Percentiles rank a stretch among this genome's conserved stretches.
These are phyloP conservation scores for Cymodocea nodosa DNA, from an alignment of 116 monocot genomes.

Conservation along the genomic window DNA sequence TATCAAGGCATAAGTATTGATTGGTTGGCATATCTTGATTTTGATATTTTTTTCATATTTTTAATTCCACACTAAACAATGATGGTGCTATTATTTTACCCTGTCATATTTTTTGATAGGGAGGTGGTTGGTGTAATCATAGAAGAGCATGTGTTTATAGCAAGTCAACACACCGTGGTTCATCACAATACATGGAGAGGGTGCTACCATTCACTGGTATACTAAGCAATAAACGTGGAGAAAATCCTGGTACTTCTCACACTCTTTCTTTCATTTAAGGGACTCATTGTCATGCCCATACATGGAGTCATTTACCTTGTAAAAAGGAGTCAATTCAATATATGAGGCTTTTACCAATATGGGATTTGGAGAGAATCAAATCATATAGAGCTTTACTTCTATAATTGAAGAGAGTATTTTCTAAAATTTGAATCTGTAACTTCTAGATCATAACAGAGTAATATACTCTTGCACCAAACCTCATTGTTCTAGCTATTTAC, in stretches of 20 bases:
- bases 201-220: conserved; percentile 50
- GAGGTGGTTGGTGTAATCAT: conserved; percentile 90
- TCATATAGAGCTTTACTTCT: too few relatives aligned
- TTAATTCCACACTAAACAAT: neutral
- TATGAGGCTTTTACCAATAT: too few relatives aligned
- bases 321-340: too few relatives aligned
- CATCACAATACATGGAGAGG: conserved; percentile 78
- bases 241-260: conserved; percentile 63
- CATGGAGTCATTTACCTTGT: too few relatives aligned
- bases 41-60: neutral
- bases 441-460: too few relatives aligned
- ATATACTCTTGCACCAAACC: too few relatives aligned
- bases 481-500: too few relatives aligned
- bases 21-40: neutral
- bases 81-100: neutral
- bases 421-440: too few relatives aligned
- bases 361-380: too few relatives aligned
- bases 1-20: too few relatives aligned
- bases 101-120: conserved; percentile 19
- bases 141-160: conserved; percentile 36
- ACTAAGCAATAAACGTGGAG: conserved; percentile 53
- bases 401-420: too few relatives aligned
- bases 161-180: conserved; percentile 51
- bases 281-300: neutral
- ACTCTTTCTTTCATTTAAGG: neutral